Evolutionary conservation across 805 yeast genomes (phyloP), one percentile per base, ranked within the genome.

Genomic region (Kluyveromyces siamensis): DNA sequence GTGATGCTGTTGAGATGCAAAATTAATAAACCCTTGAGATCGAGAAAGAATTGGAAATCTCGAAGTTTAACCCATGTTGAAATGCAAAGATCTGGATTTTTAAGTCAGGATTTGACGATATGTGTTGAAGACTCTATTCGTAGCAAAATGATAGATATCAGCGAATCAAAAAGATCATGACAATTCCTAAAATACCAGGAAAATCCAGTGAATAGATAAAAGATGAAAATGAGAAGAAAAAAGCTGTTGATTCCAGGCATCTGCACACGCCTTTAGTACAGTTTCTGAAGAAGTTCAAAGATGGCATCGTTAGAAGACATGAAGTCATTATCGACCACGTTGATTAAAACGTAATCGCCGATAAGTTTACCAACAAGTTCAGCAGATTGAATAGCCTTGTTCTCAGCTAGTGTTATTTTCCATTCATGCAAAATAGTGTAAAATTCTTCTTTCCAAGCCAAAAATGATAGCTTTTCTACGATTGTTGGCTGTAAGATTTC

Each of bases 371-470:
- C 53, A 43, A 57, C 49, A 39, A 59, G 53, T 21, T 49, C 44
- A 30, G 50, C 60, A 50, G 65, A 62, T 30, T 61, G 66, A 18
- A 63, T 54, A 38, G 65, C 62, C 8, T 64, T 68, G 45, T 63
- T 58, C 21, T 66, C 66, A 38, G 70, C 70, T 57, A 75, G 76
- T 45, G 78, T 75, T 41, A 72, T 68, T 55, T 72, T 73, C 98
- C 98, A 91, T 63, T 87, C 96, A 45, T 76, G 72, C 47, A 89
- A 75, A 52, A 91, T 81, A 53, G 88, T 75, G 74, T 76, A 91
- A 38, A 91, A 91, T 67, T 91, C 98, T 65, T 91, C 96, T 65
- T 88, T 90, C 98, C 98, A 91, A 13, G 98, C 98, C 58, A 90
- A 71, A 68, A 91, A 91, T 2, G 96, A 87, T 37, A 83, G 80